Evolutionary conservation across 805 yeast genomes (phyloP).

Genomic region (Kuraishia capsulata): DNA sequence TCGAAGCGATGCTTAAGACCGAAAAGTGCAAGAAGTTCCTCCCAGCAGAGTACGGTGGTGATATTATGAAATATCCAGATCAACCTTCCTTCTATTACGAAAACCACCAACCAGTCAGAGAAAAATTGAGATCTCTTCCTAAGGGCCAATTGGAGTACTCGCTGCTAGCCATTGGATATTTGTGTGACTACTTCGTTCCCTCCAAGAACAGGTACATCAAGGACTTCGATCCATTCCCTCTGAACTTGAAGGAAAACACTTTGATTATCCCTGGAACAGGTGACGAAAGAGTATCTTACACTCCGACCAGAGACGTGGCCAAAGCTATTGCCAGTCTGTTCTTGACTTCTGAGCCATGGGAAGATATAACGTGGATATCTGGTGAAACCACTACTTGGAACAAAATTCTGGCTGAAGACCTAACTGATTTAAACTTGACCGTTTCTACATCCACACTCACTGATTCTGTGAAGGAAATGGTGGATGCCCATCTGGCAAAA

Average conservation of each 20-base stretch:
- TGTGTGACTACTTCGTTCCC: background rate
- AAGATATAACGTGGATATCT: background rate
- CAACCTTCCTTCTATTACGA: background rate
- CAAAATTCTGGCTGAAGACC: background rate
- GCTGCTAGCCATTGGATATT: background rate
- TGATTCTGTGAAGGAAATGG: conserved; percentile 1
- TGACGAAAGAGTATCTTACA: background rate
- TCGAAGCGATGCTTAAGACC: background rate
- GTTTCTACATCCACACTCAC: background rate
- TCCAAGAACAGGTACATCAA: conserved; percentile 1
- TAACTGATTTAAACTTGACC: background rate
- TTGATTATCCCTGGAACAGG: background rate
- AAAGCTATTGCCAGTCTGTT: background rate
- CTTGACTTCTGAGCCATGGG: conserved; percentile 1
- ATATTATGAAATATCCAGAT: background rate
- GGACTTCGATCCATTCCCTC: background rate
- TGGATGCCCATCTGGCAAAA: background rate
- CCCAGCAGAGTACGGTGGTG: background rate
- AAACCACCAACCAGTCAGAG: background rate
- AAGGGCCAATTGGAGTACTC: background rate
- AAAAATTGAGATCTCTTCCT: background rate
- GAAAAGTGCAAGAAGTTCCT: background rate
- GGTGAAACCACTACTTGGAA: background rate
- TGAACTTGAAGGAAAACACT: background rate
- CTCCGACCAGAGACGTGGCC: background rate